Evolutionary conservation across 805 yeast species (phyloP), one percentile per base, ranked within the genome.

Genomic region (Aciculoconidium aculeatum): DNA sequence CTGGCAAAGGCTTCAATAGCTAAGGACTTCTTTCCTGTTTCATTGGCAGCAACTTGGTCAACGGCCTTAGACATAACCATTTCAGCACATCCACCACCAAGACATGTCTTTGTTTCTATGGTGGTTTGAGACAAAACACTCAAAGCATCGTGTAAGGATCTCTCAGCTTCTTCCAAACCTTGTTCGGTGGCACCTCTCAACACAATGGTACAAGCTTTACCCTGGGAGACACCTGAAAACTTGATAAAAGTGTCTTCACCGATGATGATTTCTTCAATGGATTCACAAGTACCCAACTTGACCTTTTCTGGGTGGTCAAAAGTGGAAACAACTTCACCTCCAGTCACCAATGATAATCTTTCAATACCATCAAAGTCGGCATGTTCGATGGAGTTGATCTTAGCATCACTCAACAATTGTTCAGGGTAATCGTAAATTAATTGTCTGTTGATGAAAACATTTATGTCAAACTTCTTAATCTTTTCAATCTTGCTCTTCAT

Each of bases 281-380:
- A 47, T 24, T 87, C 92, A 69, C 97, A 90, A 53, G 77, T 72
- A 25, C 98, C 98, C 29, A 88, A 62, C 53, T 75, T 80, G 34
- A 84, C 95, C 33, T 72, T 72, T 31, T 83, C 94, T 15, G 97
- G 95, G 43, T 79, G 70, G 53, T 92, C 99, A 54, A 92, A 92
- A 2, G 97, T 90, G 6, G 97, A 87, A 2, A 80, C 95, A 30
- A 92, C 96, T 67, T 92, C 97, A 52, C 96, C 98, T 30, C 98
- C 98, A 8, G 97, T 88, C 17, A 87, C 98, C 22, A 90, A 67
- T 3, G 98, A 95, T 43, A 92, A 72, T 54, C 97, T 78, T 66
- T 92, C 98, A 32, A 92, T 85, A 49, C 97, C 99, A 50, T 85
- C 97, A 47, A 92, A 92, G 58, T 92, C 98, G 10, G 98, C 97